phyloP scores from a whole-genome alignment of 2,329 filamentous ascomycete genomes.

The Volutella citrinella region DNA sequence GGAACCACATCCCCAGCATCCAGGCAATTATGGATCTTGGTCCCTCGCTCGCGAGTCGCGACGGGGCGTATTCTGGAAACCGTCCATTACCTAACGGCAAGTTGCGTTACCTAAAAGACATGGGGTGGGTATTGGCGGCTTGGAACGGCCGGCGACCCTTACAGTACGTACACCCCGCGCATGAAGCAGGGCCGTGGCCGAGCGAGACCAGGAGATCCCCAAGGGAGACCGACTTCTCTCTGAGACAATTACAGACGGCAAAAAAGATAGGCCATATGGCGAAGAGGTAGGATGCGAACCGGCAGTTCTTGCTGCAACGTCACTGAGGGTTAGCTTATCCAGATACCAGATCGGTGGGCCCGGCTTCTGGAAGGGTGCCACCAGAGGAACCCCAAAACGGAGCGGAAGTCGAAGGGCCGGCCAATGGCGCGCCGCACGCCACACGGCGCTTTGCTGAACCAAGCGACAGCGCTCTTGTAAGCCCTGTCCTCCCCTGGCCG shows the following conservation, averaged over 20 bases:
- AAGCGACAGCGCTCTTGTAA: no score
- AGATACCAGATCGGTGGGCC: constrained; percentile 8
- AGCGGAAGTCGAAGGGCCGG: constrained; percentile 4
- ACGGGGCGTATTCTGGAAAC: constrained; percentile 2
- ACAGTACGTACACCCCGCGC: constrained; percentile 20
- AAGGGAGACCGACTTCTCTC: background rate
- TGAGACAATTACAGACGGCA: constrained; percentile 17
- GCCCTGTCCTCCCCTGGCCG: no score
- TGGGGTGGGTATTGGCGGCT: constrained; percentile 21
- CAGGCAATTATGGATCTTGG: no score
- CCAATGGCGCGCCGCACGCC: no score
- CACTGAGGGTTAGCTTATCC: constrained; percentile 10
- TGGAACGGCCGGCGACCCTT: constrained; percentile 11
- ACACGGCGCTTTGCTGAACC: no score
- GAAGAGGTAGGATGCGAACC: no score
- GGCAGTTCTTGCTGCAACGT: no score
- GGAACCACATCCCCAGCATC: no score
- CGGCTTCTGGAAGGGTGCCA: constrained; percentile 11
- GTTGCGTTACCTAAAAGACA: constrained; percentile 26
- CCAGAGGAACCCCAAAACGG: constrained; percentile 4
- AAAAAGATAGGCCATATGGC: constrained; percentile 26
- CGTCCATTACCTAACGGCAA: constrained; percentile 25
- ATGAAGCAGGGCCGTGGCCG: constrained; percentile 10
- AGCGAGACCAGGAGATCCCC: background rate
- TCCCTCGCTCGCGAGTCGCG: no score